A percentile compares a stretch with the other conserved stretches of the same genome.
Conservation (phyloP, 2,329 filamentous ascomycete genomes). For the Verticillium dahliae region DNA sequence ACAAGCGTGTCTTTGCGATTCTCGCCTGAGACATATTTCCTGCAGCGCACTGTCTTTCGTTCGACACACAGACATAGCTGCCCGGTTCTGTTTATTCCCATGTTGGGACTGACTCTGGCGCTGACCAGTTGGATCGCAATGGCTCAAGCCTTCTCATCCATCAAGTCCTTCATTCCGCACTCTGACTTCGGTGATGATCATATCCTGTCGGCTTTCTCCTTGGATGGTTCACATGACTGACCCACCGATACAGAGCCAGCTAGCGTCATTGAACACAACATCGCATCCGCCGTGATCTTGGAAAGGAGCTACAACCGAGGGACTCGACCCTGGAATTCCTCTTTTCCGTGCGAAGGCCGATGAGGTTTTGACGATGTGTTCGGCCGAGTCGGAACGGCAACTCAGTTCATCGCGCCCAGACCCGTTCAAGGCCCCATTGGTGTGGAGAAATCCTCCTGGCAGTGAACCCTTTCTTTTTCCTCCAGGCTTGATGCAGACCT, state of each 20-base stretch:
- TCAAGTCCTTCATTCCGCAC: background rate
- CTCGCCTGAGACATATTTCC: background rate
- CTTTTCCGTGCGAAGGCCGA: too few species aligned
- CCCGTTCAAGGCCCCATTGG: background rate
- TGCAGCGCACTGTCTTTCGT: background rate
- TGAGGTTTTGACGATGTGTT: background rate
- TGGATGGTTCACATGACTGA: background rate
- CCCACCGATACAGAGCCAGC: background rate
- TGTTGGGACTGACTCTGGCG: background rate
- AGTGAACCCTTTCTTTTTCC: background rate
- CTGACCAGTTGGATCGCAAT: background rate
- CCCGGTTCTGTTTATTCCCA: background rate
- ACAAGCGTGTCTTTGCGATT: background rate
- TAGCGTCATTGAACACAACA: background rate
- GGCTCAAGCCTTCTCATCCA: background rate
- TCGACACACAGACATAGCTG: background rate
- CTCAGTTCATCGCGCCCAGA: background rate
- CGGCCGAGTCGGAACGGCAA: background rate
- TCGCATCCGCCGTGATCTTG: background rate
- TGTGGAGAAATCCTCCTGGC: background rate
- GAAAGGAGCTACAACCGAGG: background rate
- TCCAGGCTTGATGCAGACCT: background rate
- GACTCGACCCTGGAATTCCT: too few species aligned
- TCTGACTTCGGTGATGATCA: background rate
- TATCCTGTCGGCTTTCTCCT: background rate